Evolutionary conservation across 2,329 filamentous ascomycete genomes (phyloP).

Genomic region (Onygenales sp.): DNA sequence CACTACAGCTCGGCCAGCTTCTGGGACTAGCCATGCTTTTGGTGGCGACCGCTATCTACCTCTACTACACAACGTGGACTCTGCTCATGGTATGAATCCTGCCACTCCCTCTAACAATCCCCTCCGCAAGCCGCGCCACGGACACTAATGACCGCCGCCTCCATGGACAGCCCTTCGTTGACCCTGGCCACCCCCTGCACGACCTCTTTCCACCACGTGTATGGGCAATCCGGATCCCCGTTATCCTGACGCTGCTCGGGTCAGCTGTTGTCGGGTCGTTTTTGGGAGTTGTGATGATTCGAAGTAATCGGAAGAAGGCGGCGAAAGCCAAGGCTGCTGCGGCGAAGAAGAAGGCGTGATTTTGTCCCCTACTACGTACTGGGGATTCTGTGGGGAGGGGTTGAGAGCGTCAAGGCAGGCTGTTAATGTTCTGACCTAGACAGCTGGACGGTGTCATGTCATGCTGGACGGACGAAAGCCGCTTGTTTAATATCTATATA

Average conservation of each 20-base stretch:
- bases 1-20: constrained; percentile 74
- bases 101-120: neutral
- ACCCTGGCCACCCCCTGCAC: constrained; percentile 85
- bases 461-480: no score
- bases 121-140: neutral
- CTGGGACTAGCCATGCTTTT: constrained; percentile 68
- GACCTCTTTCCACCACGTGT: constrained; percentile 92
- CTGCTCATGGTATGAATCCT: constrained; percentile 69
- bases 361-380: no score
- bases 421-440: neutral
- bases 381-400: neutral
- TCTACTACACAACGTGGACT: constrained; percentile 97
- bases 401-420: neutral
- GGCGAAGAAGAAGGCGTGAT: constrained; percentile 85
- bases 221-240: constrained; percentile 97
- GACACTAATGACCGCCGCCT: constrained; percentile 5
- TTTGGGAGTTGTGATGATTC: constrained; percentile 94
- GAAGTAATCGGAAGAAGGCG: constrained; percentile 95
- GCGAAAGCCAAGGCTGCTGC: constrained; percentile 76
- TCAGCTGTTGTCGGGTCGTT: constrained; percentile 94
- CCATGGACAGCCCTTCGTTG: constrained; percentile 81
- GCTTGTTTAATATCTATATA: no score
- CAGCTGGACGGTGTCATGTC: no score
- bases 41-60: constrained; percentile 61
- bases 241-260: constrained; percentile 86